Conservation (phyloP, 1,284 basidiomycete genomes). For the Trametes pubescens region DNA sequence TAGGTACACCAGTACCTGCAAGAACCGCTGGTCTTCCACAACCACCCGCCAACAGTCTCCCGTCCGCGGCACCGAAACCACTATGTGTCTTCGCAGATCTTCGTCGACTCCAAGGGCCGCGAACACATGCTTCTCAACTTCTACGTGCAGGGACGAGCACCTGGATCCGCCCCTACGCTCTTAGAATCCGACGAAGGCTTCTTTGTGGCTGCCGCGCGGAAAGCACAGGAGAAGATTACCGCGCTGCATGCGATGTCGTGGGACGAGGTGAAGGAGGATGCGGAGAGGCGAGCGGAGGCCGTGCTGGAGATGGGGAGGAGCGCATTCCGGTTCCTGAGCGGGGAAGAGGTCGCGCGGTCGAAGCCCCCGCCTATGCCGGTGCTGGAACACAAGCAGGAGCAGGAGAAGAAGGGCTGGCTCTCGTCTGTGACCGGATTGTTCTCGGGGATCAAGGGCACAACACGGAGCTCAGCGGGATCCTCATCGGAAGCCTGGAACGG, state of each 20-base stretch:
- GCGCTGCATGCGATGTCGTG: slow-evolving; percentile 58
- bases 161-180: slow-evolving; percentile 40
- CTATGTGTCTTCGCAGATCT: slow-evolving; percentile 78
- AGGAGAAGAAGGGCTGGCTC: slow-evolving; percentile 50
- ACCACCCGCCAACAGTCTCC: slow-evolving; percentile 72
- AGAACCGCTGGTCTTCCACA: slow-evolving; percentile 75
- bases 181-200: slow-evolving; percentile 18
- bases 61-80: slow-evolving; percentile 83
- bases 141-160: slow-evolving; percentile 68
- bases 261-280: slow-evolving; percentile 60
- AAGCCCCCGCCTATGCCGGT: slow-evolving; percentile 45
- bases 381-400: slow-evolving; percentile 43
- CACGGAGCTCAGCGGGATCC: slow-evolving; percentile 44
- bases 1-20: slow-evolving; percentile 74
- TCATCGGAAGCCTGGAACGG: slow-evolving; percentile 45
- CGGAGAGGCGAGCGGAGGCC: slow-evolving; percentile 35
- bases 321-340: slow-evolving; percentile 75
- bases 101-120: slow-evolving; percentile 70
- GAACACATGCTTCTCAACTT: slow-evolving; percentile 86
- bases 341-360: slow-evolving; percentile 53
- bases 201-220: slow-evolving; percentile 36
- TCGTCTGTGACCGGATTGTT: slow-evolving; percentile 74
- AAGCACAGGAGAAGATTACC: slow-evolving; percentile 51
- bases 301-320: slow-evolving; percentile 57
- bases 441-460: slow-evolving; percentile 63